Evolutionary conservation across 1,284 basidiomycete species (phyloP), one percentile per base, ranked within the genome.

Genomic region (Trichosporon ovoides): DNA sequence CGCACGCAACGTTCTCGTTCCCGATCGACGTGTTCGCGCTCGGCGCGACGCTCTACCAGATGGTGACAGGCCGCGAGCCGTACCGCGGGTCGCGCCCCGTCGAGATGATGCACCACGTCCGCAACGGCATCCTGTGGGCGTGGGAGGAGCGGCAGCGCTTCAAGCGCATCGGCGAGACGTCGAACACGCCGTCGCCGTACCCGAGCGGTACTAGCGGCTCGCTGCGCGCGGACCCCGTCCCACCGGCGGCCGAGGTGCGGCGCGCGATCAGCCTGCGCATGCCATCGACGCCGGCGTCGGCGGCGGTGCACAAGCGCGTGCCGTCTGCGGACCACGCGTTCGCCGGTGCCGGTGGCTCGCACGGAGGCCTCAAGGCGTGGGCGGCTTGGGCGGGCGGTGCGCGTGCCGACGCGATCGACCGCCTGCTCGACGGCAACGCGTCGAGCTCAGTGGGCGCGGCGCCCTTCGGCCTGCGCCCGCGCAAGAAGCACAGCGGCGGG

Each of bases 1-100:
- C 74, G 1, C 57, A 52, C n/a, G 68, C 64, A 22, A 67, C 78
- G 0, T 81, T 81, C 67, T 75, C 73, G 20, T 80, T 77, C 66
- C 73, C 78, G 1, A 73, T 78, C 58, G 81, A 82, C 68, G 67
- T 81, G 12, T 82, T 81, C 64, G 73, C 78, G 19, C 74, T 81
- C 40, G 81, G 80, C 24, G 78, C 80, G 1, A 80, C 80, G 6
- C 73, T 81, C 18, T 73, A 76, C 53, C 77, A 79, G 53, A 72
- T 77, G 49, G 60, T 81, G 40, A 78, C 78, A 1, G 79, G 78
- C 0, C 64, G 74, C 9, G 80, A 81, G 57, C 81, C 81, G 3
- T 81, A 77, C 66, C 68, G 71, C 38, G 75, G 77, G 13, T 59
- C 66, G 7, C 68, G 79, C 11, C 66, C 73, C 0, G 65, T 78